These are phyloP conservation scores for Mrakia frigida DNA, from an alignment of 768 basidiomycete genomes.

Conservation along the genomic window DNA sequence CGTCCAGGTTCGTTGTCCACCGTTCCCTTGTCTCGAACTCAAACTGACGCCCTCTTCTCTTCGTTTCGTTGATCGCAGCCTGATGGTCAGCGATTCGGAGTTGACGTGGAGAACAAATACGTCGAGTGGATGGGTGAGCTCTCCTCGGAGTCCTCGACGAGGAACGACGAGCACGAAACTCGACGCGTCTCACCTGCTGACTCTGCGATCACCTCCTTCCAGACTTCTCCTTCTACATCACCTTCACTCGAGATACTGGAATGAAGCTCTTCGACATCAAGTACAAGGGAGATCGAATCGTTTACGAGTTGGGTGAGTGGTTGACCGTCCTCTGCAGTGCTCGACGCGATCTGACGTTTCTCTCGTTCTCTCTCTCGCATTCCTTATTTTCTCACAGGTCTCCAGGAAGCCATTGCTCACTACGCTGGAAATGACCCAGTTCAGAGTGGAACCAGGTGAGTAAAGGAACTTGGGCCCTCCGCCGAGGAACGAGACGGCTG, in stretches of 20 bases:
- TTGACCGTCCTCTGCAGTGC: neutral
- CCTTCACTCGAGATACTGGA: conserved; percentile 38
- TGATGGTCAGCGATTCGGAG: conserved; percentile 36
- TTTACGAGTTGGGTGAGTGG: conserved; percentile 36
- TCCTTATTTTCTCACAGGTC: conserved; percentile 37
- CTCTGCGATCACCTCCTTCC: neutral
- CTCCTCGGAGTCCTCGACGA: no score
- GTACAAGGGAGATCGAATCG: conserved; percentile 36
- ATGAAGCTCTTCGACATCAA: conserved; percentile 38
- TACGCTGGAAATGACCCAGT: conserved; percentile 26
- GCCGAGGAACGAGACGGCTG: no score
- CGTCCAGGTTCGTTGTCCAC: conserved; percentile 19
- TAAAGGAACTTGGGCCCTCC: no score
- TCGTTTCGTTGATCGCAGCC: conserved; percentile 25
- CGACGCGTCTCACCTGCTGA: neutral
- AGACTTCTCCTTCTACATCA: conserved; percentile 37
- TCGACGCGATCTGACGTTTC: neutral
- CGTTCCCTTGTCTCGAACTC: no score
- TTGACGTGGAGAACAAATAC: conserved; percentile 37
- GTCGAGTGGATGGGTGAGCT: conserved; percentile 36
- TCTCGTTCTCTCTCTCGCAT: conserved; percentile 46
- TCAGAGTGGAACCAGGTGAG: neutral
- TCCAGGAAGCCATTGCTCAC: conserved; percentile 39
- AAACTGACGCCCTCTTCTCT: no score
- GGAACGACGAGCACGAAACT: neutral